phyloP scores from a whole-genome alignment of 2,329 filamentous ascomycete species.

The Orbilia ellipsospora region DNA sequence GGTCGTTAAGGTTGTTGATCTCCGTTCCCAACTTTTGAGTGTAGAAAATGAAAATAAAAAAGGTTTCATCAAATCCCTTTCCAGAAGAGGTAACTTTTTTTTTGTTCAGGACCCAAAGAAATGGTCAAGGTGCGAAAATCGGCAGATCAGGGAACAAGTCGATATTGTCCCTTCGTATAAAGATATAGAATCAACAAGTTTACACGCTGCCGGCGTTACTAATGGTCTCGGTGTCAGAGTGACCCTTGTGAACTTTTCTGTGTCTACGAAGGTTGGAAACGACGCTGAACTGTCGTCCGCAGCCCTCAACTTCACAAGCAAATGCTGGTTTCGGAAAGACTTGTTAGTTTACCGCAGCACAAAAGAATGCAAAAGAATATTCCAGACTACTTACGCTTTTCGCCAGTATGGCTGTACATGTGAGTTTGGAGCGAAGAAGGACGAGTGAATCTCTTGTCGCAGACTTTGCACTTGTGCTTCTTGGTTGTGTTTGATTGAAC shows the following conservation, averaged over 20 bases:
- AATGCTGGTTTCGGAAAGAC: constrained; percentile 73
- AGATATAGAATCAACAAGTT: constrained; percentile 19
- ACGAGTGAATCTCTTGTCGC: constrained; percentile 95
- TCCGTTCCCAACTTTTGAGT: constrained; percentile 4
- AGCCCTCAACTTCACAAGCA: constrained; percentile 91
- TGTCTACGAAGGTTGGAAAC: constrained; percentile 95
- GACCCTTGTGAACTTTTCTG: constrained; percentile 91
- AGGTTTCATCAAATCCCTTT: constrained; percentile 35
- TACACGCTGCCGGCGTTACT: constrained; percentile 53
- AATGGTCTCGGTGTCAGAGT: constrained; percentile 53
- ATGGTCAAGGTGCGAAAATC: constrained; percentile 14
- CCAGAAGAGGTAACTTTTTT: constrained; percentile 42
- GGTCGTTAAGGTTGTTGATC: constrained; percentile 34
- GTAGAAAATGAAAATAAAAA: constrained; percentile 7
- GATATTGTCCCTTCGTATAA: background rate
- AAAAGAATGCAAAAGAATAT: constrained; percentile 17
- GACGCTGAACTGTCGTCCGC: constrained; percentile 94
- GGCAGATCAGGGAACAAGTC: constrained; percentile 9
- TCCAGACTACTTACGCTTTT: constrained; percentile 82
- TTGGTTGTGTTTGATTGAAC: constrained; percentile 95
- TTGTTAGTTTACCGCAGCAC: constrained; percentile 25
- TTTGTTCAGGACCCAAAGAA: constrained; percentile 5
- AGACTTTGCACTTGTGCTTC: constrained; percentile 99
- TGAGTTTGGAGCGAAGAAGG: constrained; percentile 95
- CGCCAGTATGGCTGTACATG: constrained; percentile 98